phyloP scores from a whole-genome alignment of 805 yeast species.

The Komagataella populi region DNA sequence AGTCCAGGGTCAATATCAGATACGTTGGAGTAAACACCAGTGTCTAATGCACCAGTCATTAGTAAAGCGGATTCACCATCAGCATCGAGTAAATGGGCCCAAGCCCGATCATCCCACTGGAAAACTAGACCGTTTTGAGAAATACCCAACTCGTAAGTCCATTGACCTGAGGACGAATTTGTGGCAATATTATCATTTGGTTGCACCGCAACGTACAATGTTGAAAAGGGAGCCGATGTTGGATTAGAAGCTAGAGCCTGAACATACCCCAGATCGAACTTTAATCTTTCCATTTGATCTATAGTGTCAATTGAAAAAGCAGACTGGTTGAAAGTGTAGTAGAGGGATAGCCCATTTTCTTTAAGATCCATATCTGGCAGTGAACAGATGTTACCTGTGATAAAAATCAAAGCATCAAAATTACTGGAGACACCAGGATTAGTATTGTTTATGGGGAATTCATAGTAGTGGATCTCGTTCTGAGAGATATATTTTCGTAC shows the following conservation, averaged over 20 bases:
- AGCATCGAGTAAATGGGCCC: slow-evolving; percentile 50
- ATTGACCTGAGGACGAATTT: slow-evolving; percentile 14
- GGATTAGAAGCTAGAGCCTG: slow-evolving; percentile 9
- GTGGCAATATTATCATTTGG: slow-evolving; percentile 9
- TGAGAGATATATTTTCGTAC: slow-evolving; percentile 15
- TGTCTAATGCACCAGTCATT: slow-evolving; percentile 29
- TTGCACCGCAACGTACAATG: slow-evolving; percentile 9
- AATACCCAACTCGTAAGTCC: slow-evolving; percentile 58
- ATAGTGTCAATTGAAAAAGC: slow-evolving; percentile 3
- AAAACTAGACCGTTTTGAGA: slow-evolving; percentile 49
- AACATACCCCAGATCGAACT: slow-evolving; percentile 14
- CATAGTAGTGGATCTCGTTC: slow-evolving; percentile 25
- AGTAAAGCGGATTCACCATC: slow-evolving; percentile 58
- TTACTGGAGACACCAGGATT: slow-evolving; percentile 27
- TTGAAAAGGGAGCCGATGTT: slow-evolving; percentile 4
- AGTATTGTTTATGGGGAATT: slow-evolving; percentile 29
- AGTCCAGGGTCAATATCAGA: not conserved
- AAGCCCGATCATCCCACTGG: slow-evolving; percentile 52
- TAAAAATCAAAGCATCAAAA: slow-evolving; percentile 31
- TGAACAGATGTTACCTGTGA: slow-evolving; percentile 37
- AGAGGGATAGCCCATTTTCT: slow-evolving; percentile 12
- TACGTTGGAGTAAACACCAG: slow-evolving; percentile 6
- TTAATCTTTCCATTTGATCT: slow-evolving; percentile 5
- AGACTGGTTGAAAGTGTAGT: slow-evolving; percentile 13
- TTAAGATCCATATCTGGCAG: slow-evolving; percentile 10